These are phyloP conservation scores for Kwoniella dejecticola DNA, from an alignment of 768 basidiomycete species.

Conservation along the genomic window DNA sequence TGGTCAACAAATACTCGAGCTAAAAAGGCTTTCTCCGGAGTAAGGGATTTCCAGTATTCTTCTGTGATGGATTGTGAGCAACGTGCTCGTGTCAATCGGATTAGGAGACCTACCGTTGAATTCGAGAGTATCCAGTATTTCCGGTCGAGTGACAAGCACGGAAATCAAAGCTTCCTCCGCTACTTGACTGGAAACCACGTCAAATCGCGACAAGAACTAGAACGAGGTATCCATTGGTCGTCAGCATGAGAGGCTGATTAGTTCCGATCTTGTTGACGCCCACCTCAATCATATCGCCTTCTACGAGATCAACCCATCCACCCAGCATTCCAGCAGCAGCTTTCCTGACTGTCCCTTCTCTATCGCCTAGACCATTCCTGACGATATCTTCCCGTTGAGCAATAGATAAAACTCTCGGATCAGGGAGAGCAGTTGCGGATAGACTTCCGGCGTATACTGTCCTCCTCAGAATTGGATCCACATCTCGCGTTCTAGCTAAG, in stretches of 20 bases:
- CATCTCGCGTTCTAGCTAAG: slow-evolving; percentile 75
- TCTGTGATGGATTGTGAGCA: slow-evolving; percentile 58
- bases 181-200: slow-evolving; percentile 56
- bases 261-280: too few relatives aligned
- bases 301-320: slow-evolving; percentile 69
- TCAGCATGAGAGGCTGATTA: too few relatives aligned
- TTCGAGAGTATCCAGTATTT: slow-evolving; percentile 68
- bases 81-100: not conserved
- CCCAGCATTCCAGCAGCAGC: slow-evolving; percentile 73
- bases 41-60: slow-evolving; percentile 69
- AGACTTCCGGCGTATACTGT: slow-evolving; percentile 69
- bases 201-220: slow-evolving; percentile 53
- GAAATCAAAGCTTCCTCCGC: slow-evolving; percentile 75
- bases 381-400: slow-evolving; percentile 76
- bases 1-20: slow-evolving; percentile 80
- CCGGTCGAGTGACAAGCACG: slow-evolving; percentile 67
- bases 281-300: slow-evolving; percentile 59
- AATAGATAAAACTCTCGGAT: slow-evolving; percentile 66
- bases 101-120: slow-evolving; percentile 65
- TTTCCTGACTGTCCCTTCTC: slow-evolving; percentile 70
- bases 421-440: slow-evolving; percentile 64
- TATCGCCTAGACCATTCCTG: slow-evolving; percentile 79
- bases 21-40: slow-evolving; percentile 76
- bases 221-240: too few relatives aligned
- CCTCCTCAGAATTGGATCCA: slow-evolving; percentile 72